These are phyloP conservation scores for Xylaria palmicola DNA, from an alignment of 495 filamentous ascomycete genomes.

Conservation along the genomic window DNA sequence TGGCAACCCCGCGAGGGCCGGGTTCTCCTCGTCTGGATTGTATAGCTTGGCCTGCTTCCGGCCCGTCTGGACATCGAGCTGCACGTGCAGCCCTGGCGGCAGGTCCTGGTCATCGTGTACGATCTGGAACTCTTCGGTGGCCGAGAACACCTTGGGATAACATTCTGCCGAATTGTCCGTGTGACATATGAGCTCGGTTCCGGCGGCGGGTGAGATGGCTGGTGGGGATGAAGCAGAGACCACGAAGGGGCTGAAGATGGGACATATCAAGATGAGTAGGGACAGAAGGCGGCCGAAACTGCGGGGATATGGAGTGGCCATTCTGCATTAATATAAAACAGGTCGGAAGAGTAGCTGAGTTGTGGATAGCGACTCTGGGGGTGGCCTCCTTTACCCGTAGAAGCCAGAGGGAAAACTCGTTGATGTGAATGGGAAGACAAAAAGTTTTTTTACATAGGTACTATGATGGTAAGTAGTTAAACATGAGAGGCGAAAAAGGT, in stretches of 20 bases:
- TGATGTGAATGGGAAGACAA: not conserved
- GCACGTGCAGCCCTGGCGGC: conserved; percentile 61
- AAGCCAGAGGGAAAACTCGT: no score
- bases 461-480: no score
- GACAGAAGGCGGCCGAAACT: conserved; percentile 11
- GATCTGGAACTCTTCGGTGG: conserved; percentile 60
- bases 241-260: not conserved
- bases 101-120: conserved; percentile 63
- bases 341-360: not conserved
- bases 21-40: conserved; percentile 46
- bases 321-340: not conserved
- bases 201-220: conserved; percentile 29
- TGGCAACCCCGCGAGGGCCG: conserved; percentile 43
- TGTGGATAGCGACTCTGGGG: not conserved
- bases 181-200: conserved; percentile 62
- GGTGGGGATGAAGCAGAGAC: conserved; percentile 4
- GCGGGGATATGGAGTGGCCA: conserved; percentile 14
- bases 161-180: conserved; percentile 57
- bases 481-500: not conserved
- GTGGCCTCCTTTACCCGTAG: no score
- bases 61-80: conserved; percentile 62
- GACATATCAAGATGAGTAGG: not conserved
- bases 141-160: conserved; percentile 61
- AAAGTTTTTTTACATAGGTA: not conserved
- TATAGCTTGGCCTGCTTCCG: conserved; percentile 62